These are phyloP conservation scores for Mycena rebaudengoi DNA, from an alignment of 768 basidiomycete species.

Conservation along the genomic window DNA sequence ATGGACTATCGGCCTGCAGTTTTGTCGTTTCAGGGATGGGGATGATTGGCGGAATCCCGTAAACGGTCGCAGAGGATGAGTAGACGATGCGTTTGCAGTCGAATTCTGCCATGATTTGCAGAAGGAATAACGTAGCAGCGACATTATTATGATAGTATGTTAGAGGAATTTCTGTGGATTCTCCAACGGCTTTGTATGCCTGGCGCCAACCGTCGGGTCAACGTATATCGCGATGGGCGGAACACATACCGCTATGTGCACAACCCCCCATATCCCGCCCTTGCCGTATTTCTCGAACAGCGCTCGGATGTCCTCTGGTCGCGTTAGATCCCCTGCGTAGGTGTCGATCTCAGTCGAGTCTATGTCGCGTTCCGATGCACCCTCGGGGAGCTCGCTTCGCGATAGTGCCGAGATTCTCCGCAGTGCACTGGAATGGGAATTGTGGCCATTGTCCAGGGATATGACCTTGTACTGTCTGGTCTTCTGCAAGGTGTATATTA, in stretches of 20 bases:
- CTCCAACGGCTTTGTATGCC: slow-evolving; percentile 98
- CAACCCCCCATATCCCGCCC: slow-evolving; percentile 94
- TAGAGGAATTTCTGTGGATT: slow-evolving; percentile 92
- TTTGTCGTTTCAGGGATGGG: slow-evolving; percentile 95
- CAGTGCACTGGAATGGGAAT: slow-evolving; percentile 83
- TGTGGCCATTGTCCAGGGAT: slow-evolving; percentile 95
- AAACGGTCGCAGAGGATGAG: slow-evolving; percentile 98
- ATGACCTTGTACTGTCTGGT: slow-evolving; percentile 92
- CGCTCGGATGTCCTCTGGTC: slow-evolving; percentile 70
- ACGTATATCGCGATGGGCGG: background rate
- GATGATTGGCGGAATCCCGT: slow-evolving; percentile 90
- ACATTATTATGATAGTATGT: slow-evolving; percentile 97
- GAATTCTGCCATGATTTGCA: slow-evolving; percentile 88
- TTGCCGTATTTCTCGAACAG: slow-evolving; percentile 89
- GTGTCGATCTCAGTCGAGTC: slow-evolving; percentile 79
- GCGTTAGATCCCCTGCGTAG: slow-evolving; percentile 78
- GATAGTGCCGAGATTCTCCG: slow-evolving; percentile 84
- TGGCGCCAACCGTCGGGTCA: slow-evolving; percentile 37
- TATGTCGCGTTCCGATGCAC: slow-evolving; percentile 72
- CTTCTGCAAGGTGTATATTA: slow-evolving; percentile 85
- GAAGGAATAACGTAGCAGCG: slow-evolving; percentile 81
- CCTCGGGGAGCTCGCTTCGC: slow-evolving; percentile 69
- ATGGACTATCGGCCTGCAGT: slow-evolving; percentile 88
- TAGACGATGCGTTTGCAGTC: slow-evolving; percentile 91
- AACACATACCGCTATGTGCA: slow-evolving; percentile 88